Conservation (phyloP, 257 asterid genomes). For the Solanum etuberosum region DNA sequence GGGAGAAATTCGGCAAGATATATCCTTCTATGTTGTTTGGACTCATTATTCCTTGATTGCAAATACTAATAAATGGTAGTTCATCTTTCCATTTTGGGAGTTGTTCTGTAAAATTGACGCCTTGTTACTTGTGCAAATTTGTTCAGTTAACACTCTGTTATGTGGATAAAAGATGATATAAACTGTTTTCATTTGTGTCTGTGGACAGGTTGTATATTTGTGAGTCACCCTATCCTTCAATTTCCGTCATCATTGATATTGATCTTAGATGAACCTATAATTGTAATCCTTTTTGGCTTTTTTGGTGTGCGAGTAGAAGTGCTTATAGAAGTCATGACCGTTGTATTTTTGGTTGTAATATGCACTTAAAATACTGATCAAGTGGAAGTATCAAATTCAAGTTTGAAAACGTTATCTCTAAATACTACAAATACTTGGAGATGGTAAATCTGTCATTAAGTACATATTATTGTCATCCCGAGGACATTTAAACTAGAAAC, state of each 20-base stretch:
- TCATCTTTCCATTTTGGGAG: not conserved
- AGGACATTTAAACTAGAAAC: not conserved
- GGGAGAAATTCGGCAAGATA: not conserved
- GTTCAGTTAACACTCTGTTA: not conserved
- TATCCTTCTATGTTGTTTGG: not conserved
- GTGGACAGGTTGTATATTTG: not conserved
- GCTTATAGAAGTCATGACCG: not conserved
- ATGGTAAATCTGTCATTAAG: not conserved
- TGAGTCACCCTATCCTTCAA: not conserved
- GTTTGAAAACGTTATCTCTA: not conserved
- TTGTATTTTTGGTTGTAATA: not conserved
- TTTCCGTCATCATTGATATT: not conserved
- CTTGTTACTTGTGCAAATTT: not conserved
- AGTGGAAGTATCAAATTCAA: not conserved
- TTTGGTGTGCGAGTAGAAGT: not conserved
- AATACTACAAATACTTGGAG: not conserved
- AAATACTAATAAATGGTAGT: not conserved
- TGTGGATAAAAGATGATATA: not conserved
- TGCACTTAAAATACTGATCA: not conserved
- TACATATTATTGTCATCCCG: not conserved
- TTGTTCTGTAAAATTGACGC: not conserved
- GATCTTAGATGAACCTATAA: not conserved
- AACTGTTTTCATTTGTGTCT: not conserved
- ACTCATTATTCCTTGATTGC: not conserved
- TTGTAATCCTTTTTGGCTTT: not conserved